Percentiles rank a stretch among this genome's conserved stretches.
phyloP scores from a whole-genome alignment of 176 grass and related monocot species.

The Areca catechu region DNA sequence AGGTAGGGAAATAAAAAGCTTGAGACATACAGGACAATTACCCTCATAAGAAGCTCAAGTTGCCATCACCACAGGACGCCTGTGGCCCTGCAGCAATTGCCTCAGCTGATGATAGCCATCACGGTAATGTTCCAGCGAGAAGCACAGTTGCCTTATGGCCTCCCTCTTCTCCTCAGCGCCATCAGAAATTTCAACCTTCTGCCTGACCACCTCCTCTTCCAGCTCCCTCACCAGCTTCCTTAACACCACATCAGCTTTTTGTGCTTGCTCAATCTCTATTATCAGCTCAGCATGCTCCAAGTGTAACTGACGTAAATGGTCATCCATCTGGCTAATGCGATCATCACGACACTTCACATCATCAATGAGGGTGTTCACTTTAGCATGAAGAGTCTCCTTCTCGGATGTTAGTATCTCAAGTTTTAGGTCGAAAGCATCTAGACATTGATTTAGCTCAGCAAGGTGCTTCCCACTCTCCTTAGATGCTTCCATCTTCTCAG shows the following conservation, averaged over 20 bases:
- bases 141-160: conserved; percentile 91
- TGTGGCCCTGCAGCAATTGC: conserved; percentile 60
- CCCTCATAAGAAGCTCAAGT: conserved; percentile 7
- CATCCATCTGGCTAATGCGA: conserved; percentile 33
- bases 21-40: no score
- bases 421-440: conserved; percentile 23
- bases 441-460: conserved; percentile 31
- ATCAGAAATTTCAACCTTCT: conserved; percentile 48
- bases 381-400: conserved; percentile 32
- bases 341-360: conserved; percentile 36
- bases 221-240: conserved; percentile 36
- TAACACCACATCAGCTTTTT: conserved; percentile 7
- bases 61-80: conserved; percentile 44
- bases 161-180: conserved; percentile 75
- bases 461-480: conserved; percentile 33
- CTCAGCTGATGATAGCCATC: conserved; percentile 62
- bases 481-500: conserved; percentile 24
- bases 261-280: conserved; percentile 26
- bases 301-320: conserved; percentile 54
- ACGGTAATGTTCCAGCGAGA: conserved; percentile 90
- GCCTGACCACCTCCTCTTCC: conserved; percentile 55
- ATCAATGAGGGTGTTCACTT: conserved; percentile 14
- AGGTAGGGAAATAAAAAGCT: no score
- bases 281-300: conserved; percentile 64
- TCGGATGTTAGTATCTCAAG: conserved; percentile 35